These are phyloP conservation scores for Apiospora phragmitis DNA, from an alignment of 2,329 filamentous ascomycete species.

Conservation along the genomic window DNA sequence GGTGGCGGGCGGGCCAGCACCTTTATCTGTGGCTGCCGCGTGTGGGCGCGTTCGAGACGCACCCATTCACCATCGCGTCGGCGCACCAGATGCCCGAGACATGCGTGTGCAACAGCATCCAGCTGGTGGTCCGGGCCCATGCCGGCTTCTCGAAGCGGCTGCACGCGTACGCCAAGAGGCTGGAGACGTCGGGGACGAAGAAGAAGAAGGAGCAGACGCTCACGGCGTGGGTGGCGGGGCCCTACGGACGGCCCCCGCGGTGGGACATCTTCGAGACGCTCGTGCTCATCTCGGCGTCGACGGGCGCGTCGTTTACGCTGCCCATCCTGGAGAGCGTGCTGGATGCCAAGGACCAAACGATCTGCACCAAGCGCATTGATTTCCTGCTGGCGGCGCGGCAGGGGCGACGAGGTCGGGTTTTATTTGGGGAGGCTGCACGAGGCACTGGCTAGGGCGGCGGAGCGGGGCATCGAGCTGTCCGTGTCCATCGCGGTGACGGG, in stretches of 20 bases:
- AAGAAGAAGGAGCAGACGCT: conserved; percentile 32
- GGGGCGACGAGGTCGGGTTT: conserved; percentile 53
- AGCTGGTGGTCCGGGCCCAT: conserved; percentile 58
- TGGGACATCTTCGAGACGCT: conserved; percentile 62
- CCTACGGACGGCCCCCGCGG: conserved; percentile 54
- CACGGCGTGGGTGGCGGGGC: conserved; percentile 54
- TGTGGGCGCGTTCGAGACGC: conserved; percentile 54
- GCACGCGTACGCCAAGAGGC: conserved; percentile 44
- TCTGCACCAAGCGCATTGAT: conserved; percentile 54
- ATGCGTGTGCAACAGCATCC: conserved; percentile 60
- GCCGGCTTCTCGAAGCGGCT: conserved; percentile 57
- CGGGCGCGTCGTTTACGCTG: conserved; percentile 62
- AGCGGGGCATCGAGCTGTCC: conserved; percentile 47
- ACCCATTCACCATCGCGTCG: conserved; percentile 63
- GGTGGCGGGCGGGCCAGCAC: conserved; percentile 61
- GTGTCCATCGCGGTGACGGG: conserved; percentile 58
- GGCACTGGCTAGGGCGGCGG: conserved; percentile 42
- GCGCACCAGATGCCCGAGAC: conserved; percentile 50
- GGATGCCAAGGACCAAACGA: conserved; percentile 35
- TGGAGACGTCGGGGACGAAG: conserved; percentile 6
- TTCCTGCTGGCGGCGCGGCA: conserved; percentile 54
- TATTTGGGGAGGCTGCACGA: conserved; percentile 52
- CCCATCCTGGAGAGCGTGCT: conserved; percentile 59
- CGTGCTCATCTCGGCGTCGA: conserved; percentile 61
- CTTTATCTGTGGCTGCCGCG: conserved; percentile 61